phyloP scores from a whole-genome alignment of 2,329 filamentous ascomycete species.

The Colletotrichum liaoningense region DNA sequence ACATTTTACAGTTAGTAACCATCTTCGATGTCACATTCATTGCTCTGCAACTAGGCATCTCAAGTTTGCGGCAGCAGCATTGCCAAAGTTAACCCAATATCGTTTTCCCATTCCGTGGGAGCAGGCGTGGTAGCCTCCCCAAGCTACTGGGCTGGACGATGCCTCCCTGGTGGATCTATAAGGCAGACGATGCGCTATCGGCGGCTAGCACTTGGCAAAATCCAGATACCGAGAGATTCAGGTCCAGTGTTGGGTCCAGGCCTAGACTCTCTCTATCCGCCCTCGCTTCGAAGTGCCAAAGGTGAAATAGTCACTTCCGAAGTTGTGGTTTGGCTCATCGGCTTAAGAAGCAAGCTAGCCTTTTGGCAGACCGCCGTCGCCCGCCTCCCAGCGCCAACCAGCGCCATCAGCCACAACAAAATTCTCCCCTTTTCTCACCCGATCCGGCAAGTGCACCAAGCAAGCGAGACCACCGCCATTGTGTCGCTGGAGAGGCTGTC shows the following conservation, averaged over 20 bases:
- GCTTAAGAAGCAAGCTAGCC: not conserved
- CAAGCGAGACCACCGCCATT: not conserved
- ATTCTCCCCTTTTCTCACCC: not conserved
- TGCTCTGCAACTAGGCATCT: not conserved
- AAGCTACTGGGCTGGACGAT: not conserved
- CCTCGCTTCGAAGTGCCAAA: not conserved
- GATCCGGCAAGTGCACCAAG: not conserved
- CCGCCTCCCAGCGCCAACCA: not conserved
- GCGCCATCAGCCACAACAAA: not conserved
- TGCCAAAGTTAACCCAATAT: too few relatives aligned
- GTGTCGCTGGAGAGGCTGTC: not conserved
- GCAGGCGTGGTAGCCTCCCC: not conserved
- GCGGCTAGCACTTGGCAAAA: conserved; percentile 4
- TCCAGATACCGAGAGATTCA: not conserved
- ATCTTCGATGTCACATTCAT: not conserved
- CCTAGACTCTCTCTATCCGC: not conserved
- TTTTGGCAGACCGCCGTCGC: not conserved
- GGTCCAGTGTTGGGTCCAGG: not conserved
- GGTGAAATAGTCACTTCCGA: not conserved
- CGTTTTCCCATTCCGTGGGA: too few relatives aligned
- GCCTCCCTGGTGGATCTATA: not conserved
- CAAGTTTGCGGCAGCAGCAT: not conserved
- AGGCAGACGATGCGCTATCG: not conserved
- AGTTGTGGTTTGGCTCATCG: not conserved
- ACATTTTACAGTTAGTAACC: not conserved